phyloP scores from a whole-genome alignment of 2,329 filamentous ascomycete genomes.

The Ophiostoma ips region DNA sequence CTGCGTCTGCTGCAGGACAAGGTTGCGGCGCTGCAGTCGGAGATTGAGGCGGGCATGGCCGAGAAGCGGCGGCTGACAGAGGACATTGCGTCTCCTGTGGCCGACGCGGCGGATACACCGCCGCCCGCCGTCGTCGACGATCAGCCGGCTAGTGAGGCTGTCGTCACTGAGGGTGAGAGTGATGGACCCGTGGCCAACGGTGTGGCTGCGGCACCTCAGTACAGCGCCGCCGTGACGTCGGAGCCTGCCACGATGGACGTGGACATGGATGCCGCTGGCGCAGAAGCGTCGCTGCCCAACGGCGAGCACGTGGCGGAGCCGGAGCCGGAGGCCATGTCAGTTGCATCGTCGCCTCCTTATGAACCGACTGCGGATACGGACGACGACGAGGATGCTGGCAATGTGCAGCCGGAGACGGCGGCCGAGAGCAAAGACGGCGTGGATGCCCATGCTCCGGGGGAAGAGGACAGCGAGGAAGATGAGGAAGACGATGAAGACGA shows the following conservation, averaged over 20 bases:
- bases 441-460: neutral
- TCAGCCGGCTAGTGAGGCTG: no score
- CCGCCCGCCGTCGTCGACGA: neutral
- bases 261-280: neutral
- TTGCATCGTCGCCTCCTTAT: neutral
- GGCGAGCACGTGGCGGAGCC: neutral
- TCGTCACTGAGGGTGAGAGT: neutral
- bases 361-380: neutral
- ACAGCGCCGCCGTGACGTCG: neutral
- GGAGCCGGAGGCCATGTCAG: neutral
- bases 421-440: neutral
- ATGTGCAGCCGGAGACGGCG: neutral
- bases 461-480: neutral
- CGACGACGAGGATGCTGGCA: neutral
- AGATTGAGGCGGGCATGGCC: slow-evolving; percentile 25
- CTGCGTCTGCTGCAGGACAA: slow-evolving; percentile 33
- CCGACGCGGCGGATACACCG: slow-evolving; percentile 13
- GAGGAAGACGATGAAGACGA: slow-evolving; percentile 1
- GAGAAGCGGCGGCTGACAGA: slow-evolving; percentile 21
- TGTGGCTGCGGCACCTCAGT: neutral
- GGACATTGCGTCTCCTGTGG: slow-evolving; percentile 23
- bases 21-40: slow-evolving; percentile 33
- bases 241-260: neutral
- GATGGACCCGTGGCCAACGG: no score
- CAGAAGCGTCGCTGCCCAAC: neutral